A percentile compares a stretch with the other conserved stretches of the same genome.
Evolutionary conservation across 2,329 filamentous ascomycete species (phyloP).

Genomic region (Monosporascus ibericus): DNA sequence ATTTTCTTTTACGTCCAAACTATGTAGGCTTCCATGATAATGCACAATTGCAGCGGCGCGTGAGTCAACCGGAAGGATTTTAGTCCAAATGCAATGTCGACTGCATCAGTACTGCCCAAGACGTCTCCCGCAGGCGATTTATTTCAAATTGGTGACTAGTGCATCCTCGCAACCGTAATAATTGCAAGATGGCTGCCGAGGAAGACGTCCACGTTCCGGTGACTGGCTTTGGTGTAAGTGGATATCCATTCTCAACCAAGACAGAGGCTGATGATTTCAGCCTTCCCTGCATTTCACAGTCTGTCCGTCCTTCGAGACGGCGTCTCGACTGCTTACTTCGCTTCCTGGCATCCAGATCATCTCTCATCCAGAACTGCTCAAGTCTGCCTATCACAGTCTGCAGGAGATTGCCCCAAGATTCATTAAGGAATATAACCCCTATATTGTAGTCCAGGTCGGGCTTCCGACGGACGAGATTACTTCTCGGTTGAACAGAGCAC

Average conservation of each 20-base stretch:
- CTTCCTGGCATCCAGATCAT: neutral
- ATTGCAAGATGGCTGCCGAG: neutral
- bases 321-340: neutral
- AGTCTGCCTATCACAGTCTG: neutral
- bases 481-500: slow-evolving; percentile 1
- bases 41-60: no score
- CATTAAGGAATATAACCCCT: slow-evolving; percentile 1
- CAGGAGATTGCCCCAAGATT: neutral
- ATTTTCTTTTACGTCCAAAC: no score
- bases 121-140: no score
- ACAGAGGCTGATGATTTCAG: neutral
- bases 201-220: neutral
- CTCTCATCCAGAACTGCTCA: slow-evolving; percentile 1
- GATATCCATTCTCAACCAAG: neutral
- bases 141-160: no score
- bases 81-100: no score
- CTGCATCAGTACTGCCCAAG: no score
- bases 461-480: slow-evolving; percentile 2
- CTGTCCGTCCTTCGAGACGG: slow-evolving; percentile 2
- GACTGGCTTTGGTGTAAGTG: neutral
- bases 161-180: neutral
- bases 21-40: no score
- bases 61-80: no score
- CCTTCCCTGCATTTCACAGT: neutral
- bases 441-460: slow-evolving; percentile 3